These are phyloP conservation scores for Dictyostelium intermedium DNA, from an alignment of 78 protist genomes.

Conservation along the genomic window DNA sequence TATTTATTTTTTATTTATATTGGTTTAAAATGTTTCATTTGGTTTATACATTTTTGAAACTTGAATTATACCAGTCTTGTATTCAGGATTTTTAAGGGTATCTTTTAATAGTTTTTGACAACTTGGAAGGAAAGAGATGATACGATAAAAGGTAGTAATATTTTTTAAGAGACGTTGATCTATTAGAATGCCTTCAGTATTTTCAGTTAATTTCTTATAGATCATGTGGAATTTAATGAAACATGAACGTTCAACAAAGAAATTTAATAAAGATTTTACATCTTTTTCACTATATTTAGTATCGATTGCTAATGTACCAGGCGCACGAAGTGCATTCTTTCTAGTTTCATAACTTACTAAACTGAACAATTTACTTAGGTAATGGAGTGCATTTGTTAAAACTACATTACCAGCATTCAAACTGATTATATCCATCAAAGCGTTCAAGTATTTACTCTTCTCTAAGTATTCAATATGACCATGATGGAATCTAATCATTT, in stretches of 20 bases:
- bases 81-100: constrained; percentile 50
- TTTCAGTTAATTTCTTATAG: constrained; percentile 45
- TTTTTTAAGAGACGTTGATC: background rate
- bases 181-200: background rate
- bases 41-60: constrained; percentile 26
- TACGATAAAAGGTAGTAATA: constrained; percentile 21
- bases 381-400: constrained; percentile 64
- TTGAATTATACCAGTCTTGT: constrained; percentile 46
- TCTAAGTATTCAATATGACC: constrained; percentile 50
- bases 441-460: constrained; percentile 26
- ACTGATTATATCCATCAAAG: constrained; percentile 56
- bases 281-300: constrained; percentile 58
- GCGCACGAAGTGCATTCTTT: background rate
- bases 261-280: constrained; percentile 29
- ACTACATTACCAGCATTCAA: constrained; percentile 69
- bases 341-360: constrained; percentile 24
- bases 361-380: constrained; percentile 63
- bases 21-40: background rate
- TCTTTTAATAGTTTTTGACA: constrained; percentile 63
- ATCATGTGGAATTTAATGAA: constrained; percentile 82
- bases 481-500: constrained; percentile 59
- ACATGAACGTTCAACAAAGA: constrained; percentile 51
- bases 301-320: background rate
- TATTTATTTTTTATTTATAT: background rate
- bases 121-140: constrained; percentile 23